Base-by-base conservation (phyloP, 1,284 basidiomycete genomes). In the Meira nashicola region DNA sequence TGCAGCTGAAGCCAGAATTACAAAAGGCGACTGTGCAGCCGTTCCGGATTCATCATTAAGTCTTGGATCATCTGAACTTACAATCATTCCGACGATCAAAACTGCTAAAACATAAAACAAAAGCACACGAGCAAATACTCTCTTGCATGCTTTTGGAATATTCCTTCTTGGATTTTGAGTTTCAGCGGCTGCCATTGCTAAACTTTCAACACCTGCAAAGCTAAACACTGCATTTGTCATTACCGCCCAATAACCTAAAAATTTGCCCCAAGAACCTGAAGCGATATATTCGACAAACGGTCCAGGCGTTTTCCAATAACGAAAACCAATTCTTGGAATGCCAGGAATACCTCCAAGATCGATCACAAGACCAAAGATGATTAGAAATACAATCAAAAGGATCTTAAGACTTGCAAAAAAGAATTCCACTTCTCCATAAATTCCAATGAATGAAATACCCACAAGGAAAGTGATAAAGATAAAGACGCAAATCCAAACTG, bases 21-120 rank as follows among this genome's bases (percentile, higher is more conserved):
- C 89, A 78, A 90, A 91, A 1, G 89, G 89, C n/a, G 87, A 89
- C 11, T 84, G 84, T 9, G 85, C 84, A 48, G 89, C 89, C 39
- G 83, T 86, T 19, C 84, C 83, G 54, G 73, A 76, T 15, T 11
- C 14, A 49, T 88, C 80, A 61, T 83, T 79, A 28, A 92, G 83
- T 17, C 83, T 78, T 0, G 79, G 70, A 58, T 87, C 82, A 73
- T 84, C 85, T 41, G 84, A 87, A 1, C 89, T 86, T 9, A 90
- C 88, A 58, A 91, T 83, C 23, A 91, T 79, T 51, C 89, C 89
- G 63, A 91, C 88, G 64, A 90, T 80, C 55, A 83, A 78, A 12
- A 68, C 62, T 2, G 59, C 59, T 1, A 67, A 48, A 46, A 71
- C 12, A 56, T 92, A 92, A 77, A 92, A 83, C 62, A 84, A 67